phyloP scores from a whole-genome alignment of 225 moss, liverwort and hornwort species.

The Ulota crispa region DNA sequence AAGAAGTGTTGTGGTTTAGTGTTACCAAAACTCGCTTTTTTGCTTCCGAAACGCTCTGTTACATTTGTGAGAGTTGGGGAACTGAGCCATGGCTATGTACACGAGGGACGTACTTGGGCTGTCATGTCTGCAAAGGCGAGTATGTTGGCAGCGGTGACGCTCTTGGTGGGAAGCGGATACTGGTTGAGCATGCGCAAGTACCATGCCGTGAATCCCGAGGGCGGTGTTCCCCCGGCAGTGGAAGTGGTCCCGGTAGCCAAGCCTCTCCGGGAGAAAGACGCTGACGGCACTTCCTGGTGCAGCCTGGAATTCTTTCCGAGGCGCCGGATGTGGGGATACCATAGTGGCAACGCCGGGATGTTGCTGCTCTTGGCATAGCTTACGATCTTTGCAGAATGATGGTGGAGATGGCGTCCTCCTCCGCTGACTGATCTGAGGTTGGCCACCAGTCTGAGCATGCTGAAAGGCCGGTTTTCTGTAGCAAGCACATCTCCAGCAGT shows the following conservation, averaged over 20 bases:
- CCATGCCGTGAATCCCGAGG: constrained; percentile 35
- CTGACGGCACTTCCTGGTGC: not conserved
- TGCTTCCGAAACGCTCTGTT: not conserved
- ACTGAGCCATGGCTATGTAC: too few relatives aligned
- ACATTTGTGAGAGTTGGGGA: not conserved
- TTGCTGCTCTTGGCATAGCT: not conserved
- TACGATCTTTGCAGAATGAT: not conserved
- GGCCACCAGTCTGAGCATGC: constrained; percentile 43
- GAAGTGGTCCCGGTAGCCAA: not conserved
- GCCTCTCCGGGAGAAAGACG: not conserved
- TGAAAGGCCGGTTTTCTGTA: not conserved
- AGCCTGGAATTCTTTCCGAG: not conserved
- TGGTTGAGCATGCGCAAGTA: constrained; percentile 44
- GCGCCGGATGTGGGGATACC: constrained; percentile 10
- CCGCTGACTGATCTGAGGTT: constrained; percentile 20
- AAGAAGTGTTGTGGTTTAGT: not conserved
- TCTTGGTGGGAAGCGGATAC: constrained; percentile 46
- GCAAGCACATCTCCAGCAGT: constrained; percentile 20
- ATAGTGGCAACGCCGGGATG: not conserved
- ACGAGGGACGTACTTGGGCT: constrained; percentile 36
- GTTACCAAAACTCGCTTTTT: not conserved
- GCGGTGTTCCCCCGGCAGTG: not conserved
- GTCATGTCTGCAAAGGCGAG: constrained; percentile 47
- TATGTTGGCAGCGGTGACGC: constrained; percentile 46
- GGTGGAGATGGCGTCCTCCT: constrained; percentile 16